These are phyloP conservation scores for Scedosporium aurantiacum DNA, from an alignment of 2,329 filamentous ascomycete genomes.

Conservation along the genomic window DNA sequence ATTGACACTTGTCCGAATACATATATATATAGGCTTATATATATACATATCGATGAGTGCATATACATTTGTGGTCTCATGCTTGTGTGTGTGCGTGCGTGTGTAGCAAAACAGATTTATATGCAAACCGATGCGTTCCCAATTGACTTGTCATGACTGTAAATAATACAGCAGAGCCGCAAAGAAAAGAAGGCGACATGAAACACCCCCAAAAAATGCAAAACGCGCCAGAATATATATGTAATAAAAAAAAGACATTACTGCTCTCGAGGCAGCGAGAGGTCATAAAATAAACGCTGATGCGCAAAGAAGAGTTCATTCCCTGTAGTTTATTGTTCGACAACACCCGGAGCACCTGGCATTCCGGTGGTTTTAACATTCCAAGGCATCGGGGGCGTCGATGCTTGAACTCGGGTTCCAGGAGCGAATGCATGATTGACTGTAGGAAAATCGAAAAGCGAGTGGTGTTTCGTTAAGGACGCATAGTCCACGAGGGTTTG, in stretches of 20 bases:
- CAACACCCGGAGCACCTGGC: not conserved
- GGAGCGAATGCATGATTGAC: not conserved
- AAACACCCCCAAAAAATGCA: not conserved
- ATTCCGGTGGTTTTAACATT: not conserved
- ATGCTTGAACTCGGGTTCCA: not conserved
- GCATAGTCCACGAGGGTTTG: conserved; percentile 33
- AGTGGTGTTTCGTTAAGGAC: not conserved
- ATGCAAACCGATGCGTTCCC: conserved; percentile 10
- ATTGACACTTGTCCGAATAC: not conserved
- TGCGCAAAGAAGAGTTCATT: not conserved
- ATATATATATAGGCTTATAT: not conserved
- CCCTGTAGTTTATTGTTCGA: not conserved
- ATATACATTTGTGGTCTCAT: not conserved
- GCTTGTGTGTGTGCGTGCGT: not conserved
- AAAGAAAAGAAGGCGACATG: not conserved
- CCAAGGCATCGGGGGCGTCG: not conserved
- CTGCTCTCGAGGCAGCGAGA: not conserved
- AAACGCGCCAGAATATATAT: not conserved
- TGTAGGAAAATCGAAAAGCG: not conserved
- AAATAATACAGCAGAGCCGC: not conserved
- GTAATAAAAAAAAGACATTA: not conserved
- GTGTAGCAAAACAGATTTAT: conserved; percentile 8
- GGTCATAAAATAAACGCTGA: not conserved
- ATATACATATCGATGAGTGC: not conserved
- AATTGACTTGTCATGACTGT: conserved; percentile 6